Conservation (phyloP, 371 early-diverging fungal genomes). For the Mucor racemosus region DNA sequence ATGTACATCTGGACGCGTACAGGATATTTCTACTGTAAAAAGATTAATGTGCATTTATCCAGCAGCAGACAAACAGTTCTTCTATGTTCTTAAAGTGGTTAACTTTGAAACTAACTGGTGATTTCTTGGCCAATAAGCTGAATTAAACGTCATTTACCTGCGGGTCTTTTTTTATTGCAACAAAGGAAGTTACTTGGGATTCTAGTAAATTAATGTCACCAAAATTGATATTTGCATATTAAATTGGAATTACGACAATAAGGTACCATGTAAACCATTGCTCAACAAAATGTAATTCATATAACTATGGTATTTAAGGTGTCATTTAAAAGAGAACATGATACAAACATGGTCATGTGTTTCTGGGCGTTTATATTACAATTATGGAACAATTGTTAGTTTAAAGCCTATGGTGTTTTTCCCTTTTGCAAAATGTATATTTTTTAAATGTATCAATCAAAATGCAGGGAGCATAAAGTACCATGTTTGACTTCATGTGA, state of each 20-base stretch:
- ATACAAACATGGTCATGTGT: slow-evolving; percentile 5
- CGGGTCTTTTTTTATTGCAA: neutral
- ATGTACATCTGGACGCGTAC: neutral
- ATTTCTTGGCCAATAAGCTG: neutral
- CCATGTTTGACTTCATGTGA: slow-evolving; percentile 6
- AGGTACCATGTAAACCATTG: neutral
- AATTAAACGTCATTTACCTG: neutral
- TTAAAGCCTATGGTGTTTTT: neutral
- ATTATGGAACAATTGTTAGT: neutral
- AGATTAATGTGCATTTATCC: neutral
- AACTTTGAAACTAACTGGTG: neutral
- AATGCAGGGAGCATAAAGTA: neutral
- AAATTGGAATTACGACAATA: neutral
- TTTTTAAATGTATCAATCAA: neutral
- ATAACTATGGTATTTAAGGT: neutral
- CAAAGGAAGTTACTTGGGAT: neutral
- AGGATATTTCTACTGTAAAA: neutral
- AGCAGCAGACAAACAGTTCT: neutral
- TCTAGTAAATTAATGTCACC: slow-evolving; percentile 1
- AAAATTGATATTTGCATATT: neutral
- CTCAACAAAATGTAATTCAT: neutral
- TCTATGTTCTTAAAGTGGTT: slow-evolving; percentile 1
- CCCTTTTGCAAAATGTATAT: neutral
- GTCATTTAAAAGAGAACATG: slow-evolving; percentile 2
- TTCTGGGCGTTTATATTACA: neutral